A percentile compares a stretch with the other conserved stretches of the same genome.
phyloP scores from a whole-genome alignment of 257 asterid genomes.

The Fraxinus anomala region DNA sequence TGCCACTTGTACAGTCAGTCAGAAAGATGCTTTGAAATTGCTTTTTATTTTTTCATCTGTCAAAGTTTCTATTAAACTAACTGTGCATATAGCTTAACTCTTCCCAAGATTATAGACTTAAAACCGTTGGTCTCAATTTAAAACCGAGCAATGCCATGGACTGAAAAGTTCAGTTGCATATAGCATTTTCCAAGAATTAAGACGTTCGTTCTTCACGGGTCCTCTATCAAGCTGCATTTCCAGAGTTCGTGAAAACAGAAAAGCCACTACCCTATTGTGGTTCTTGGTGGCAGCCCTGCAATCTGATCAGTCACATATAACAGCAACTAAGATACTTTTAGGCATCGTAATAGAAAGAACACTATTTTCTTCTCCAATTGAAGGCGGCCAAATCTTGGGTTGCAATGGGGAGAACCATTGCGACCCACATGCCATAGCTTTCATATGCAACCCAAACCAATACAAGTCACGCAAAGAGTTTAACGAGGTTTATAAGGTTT shows the following conservation, averaged over 20 bases:
- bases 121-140: too few species aligned
- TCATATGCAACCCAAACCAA: slow-evolving; percentile 24
- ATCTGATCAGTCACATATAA: neutral
- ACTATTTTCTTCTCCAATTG: neutral
- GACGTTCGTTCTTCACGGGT: too few species aligned
- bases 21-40: too few species aligned
- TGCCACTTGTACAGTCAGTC: too few species aligned
- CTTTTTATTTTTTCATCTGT: too few species aligned
- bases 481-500: slow-evolving; percentile 25
- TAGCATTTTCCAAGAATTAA: too few species aligned
- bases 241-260: neutral
- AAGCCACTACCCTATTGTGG: neutral
- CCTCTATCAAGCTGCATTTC: too few species aligned
- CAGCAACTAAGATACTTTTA: neutral
- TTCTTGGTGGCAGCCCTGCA: neutral
- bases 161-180: neutral
- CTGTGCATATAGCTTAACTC: too few species aligned
- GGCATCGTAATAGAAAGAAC: neutral
- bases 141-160: neutral
- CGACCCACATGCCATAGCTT: slow-evolving; percentile 40
- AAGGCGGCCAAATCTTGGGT: slow-evolving; percentile 28
- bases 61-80: too few species aligned
- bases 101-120: too few species aligned
- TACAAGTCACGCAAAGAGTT: slow-evolving; percentile 15
- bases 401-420: slow-evolving; percentile 38